Evolutionary conservation across 1,284 basidiomycete genomes (phyloP), one percentile per base, ranked within the genome.

Genomic region (Ganoderma meredithae): DNA sequence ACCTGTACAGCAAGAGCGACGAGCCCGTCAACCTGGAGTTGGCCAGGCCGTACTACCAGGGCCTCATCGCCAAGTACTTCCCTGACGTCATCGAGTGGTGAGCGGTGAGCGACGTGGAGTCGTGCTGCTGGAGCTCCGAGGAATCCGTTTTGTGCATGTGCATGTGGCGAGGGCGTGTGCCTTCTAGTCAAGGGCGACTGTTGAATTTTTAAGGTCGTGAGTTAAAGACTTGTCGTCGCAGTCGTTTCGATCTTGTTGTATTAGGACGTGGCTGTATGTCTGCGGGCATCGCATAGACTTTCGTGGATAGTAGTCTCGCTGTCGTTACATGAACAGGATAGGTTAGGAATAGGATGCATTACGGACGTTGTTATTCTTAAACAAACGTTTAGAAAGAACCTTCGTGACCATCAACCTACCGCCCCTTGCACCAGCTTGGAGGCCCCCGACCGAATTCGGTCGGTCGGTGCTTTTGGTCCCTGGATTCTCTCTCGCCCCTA

Each of bases 1-100:
- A 96, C 77, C 85, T 97, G 4, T 97, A 97, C 83, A 94, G 91
- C 83, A 97, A 97, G 82, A 90, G 86, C 76, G 94, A 96, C 77
- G 86, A 87, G 39, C 87, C 88, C 12, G 88, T 91, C 67, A 80
- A 89, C 69, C 83, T 86, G 13, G 87, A 84, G 59, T 84, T 85
- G 73, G 83, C 97, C 39, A 87, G 89, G 71, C 92, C 94, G 13
- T 97, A 97, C 81, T 97, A 97, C 79, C 84, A 93, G 76, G 81
- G 82, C 5, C 83, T 97, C 36, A 96, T 97, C 76, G 85, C 86
- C 39, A 95, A 95, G 79, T 97, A 89, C 83, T 96, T 97, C 85
- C 93, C 94, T 40, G 81, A 85, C 0, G 85, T 89, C 67, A 81
- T 95, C 56, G 88, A 94, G 71, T 95, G 94, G 94, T 96, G 78